Conservation (phyloP, 2,329 filamentous ascomycete species). For the Triangularia setosa region DNA sequence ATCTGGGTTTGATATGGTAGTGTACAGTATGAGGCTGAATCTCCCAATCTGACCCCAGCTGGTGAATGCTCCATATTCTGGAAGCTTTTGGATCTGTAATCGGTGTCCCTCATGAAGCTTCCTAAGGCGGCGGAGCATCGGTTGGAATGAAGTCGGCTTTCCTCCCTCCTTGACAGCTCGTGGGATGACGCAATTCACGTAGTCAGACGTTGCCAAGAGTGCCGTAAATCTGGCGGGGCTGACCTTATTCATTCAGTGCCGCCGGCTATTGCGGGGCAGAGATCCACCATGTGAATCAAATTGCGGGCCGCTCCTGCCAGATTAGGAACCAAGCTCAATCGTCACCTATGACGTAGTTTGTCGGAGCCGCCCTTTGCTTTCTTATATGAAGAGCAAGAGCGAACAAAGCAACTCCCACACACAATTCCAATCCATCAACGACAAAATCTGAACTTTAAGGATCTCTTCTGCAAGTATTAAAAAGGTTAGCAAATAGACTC, state of each 20-base stretch:
- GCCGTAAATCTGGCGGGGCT: background rate
- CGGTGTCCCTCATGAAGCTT: background rate
- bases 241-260: background rate
- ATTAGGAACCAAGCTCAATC: slow-evolving; percentile 11
- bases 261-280: background rate
- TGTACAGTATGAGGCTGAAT: background rate
- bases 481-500: background rate
- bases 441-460: background rate
- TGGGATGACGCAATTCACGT: background rate
- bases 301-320: background rate
- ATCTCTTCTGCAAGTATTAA: background rate
- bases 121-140: background rate
- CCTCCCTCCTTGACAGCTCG: background rate
- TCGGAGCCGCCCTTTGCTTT: background rate
- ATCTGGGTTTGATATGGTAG: background rate
- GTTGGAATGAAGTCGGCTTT: background rate
- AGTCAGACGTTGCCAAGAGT: background rate
- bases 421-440: background rate
- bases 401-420: background rate
- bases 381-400: slow-evolving; percentile 11
- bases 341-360: slow-evolving; percentile 26
- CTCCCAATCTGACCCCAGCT: background rate
- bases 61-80: background rate
- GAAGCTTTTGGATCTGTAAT: background rate
- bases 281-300: background rate